phyloP scores from a whole-genome alignment of 805 yeast species.

The Candida gorgasii region DNA sequence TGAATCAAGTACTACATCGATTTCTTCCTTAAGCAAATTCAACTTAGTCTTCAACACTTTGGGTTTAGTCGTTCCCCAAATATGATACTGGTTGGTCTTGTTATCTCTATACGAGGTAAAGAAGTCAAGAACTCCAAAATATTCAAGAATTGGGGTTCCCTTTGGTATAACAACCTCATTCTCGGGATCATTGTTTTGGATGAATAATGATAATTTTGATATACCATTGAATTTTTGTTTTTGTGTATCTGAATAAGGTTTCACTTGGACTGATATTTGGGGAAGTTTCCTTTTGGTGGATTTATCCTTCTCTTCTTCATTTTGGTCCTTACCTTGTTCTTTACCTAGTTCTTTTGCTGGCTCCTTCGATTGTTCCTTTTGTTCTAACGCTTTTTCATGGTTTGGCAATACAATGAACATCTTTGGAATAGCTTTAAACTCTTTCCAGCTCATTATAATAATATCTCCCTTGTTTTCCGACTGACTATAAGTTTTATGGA shows the following conservation, averaged over 20 bases:
- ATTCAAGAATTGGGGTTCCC: constrained; percentile 57
- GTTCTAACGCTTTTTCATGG: constrained; percentile 26
- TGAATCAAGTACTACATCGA: constrained; percentile 75
- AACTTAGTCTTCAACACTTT: constrained; percentile 29
- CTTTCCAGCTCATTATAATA: constrained; percentile 24
- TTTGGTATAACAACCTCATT: constrained; percentile 32
- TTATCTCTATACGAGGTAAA: constrained; percentile 64
- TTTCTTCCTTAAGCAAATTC: constrained; percentile 1
- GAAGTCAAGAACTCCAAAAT: constrained; percentile 71
- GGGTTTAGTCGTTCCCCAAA: constrained; percentile 66
- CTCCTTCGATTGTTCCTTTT: too few species aligned
- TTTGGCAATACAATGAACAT: constrained; percentile 36
- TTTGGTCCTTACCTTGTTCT: neutral
- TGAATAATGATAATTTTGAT: constrained; percentile 63
- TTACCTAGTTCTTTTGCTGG: neutral
- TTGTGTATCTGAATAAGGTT: constrained; percentile 57
- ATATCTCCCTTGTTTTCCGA: constrained; percentile 11
- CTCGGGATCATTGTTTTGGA: constrained; percentile 20
- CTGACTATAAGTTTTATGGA: constrained; percentile 10
- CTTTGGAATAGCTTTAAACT: constrained; percentile 30
- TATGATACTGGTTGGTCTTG: constrained; percentile 71
- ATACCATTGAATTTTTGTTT: constrained; percentile 67
- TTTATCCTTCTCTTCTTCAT: neutral
- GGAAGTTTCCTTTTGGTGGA: constrained; percentile 21
- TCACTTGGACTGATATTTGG: constrained; percentile 46